Percentiles rank a stretch among this genome's conserved stretches.
Conservation (phyloP, 2,329 filamentous ascomycete genomes). For the Coniella lustricola region DNA sequence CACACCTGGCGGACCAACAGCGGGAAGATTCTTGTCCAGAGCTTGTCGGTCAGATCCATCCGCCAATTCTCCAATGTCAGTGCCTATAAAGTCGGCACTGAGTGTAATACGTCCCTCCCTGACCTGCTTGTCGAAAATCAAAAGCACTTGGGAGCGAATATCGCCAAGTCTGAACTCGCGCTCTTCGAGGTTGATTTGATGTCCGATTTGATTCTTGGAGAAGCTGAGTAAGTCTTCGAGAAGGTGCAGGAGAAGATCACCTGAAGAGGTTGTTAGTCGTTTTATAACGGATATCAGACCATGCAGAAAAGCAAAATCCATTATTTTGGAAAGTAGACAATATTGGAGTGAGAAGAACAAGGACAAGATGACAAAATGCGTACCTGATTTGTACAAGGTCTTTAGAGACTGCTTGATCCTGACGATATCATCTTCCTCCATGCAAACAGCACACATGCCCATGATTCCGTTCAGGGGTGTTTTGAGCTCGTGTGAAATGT, state of each 20-base stretch:
- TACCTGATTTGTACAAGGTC: conserved; percentile 77
- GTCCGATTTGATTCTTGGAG: conserved; percentile 89
- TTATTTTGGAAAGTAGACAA: not conserved
- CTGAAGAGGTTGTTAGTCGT: conserved; percentile 16
- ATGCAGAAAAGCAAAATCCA: not conserved
- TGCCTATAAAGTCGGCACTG: conserved; percentile 61
- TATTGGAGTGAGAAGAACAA: not conserved
- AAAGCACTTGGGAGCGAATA: conserved; percentile 71
- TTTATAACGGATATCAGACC: not conserved
- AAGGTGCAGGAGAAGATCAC: conserved; percentile 75
- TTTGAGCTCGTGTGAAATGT: conserved; percentile 82
- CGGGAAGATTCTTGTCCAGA: conserved; percentile 39
- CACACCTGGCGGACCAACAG: conserved; percentile 56
- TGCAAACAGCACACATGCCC: conserved; percentile 87
- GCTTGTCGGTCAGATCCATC: conserved; percentile 27
- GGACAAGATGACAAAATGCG: not conserved
- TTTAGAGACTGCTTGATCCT: conserved; percentile 78
- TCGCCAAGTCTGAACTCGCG: conserved; percentile 82
- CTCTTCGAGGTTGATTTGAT: conserved; percentile 74
- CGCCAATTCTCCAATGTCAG: conserved; percentile 27
- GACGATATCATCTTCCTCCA: conserved; percentile 77
- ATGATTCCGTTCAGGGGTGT: conserved; percentile 94
- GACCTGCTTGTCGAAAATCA: conserved; percentile 87
- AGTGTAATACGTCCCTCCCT: conserved; percentile 72
- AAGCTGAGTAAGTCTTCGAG: conserved; percentile 87